phyloP scores from a whole-genome alignment of 2,329 filamentous ascomycete genomes.

The Beauveria pseudobassiana region DNA sequence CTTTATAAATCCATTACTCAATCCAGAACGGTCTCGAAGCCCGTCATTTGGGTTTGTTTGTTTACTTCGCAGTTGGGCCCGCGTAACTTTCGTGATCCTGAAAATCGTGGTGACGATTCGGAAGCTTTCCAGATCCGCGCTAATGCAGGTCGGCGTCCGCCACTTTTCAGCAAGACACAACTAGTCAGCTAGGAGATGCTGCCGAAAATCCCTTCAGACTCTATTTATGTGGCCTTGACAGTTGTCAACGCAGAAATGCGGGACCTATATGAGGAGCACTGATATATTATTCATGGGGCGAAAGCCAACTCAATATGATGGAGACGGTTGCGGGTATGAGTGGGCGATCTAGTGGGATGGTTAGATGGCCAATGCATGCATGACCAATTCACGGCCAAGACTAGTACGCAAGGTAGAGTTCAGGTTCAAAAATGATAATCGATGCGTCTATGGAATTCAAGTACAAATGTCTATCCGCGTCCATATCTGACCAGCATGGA shows the following conservation, averaged over 20 bases:
- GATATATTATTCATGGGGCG: too few relatives aligned
- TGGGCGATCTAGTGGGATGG: too few relatives aligned
- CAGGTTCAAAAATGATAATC: neutral
- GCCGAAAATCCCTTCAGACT: too few relatives aligned
- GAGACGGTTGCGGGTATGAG: too few relatives aligned
- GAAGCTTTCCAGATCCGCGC: neutral
- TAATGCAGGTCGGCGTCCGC: slow-evolving; percentile 1
- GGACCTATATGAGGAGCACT: too few relatives aligned
- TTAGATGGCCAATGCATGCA: neutral
- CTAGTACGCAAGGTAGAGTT: neutral
- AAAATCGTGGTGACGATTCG: neutral
- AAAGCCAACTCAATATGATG: too few relatives aligned
- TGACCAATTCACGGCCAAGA: neutral
- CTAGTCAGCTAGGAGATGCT: too few relatives aligned
- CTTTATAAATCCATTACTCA: neutral
- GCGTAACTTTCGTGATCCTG: too few relatives aligned
- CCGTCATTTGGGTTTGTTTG: too few relatives aligned
- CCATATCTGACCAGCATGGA: slow-evolving; percentile 6
- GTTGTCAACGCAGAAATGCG: too few relatives aligned
- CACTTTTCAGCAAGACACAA: neutral
- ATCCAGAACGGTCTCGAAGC: neutral
- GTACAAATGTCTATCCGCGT: slow-evolving; percentile 5
- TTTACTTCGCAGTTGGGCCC: too few relatives aligned
- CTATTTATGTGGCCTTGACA: too few relatives aligned
- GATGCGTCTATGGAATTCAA: slow-evolving; percentile 8